A percentile compares a stretch with the other conserved stretches of the same genome.
phyloP scores from a whole-genome alignment of 176 grass and related monocot genomes.

The Cocos nucifera region DNA sequence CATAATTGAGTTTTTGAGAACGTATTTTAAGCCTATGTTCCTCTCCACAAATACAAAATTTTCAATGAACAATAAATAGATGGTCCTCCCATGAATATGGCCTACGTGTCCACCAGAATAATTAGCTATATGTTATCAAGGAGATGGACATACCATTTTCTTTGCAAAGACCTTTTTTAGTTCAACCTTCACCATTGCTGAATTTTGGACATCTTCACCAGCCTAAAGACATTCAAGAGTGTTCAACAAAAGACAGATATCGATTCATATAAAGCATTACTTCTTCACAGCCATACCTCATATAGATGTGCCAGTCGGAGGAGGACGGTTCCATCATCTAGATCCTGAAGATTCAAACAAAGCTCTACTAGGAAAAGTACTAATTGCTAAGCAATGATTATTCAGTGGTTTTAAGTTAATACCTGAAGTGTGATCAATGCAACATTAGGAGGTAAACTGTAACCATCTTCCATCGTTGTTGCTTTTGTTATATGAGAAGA shows the following conservation, averaged over 20 bases:
- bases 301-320: slow-evolving; percentile 81
- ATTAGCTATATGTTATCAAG: neutral
- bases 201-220: slow-evolving; percentile 51
- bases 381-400: neutral
- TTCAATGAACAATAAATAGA: too few relatives aligned
- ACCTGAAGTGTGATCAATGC: slow-evolving; percentile 86
- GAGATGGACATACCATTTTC: slow-evolving; percentile 38
- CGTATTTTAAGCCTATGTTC: too few relatives aligned
- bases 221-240: slow-evolving; percentile 19
- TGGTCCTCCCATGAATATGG: too few relatives aligned
- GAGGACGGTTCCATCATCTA: slow-evolving; percentile 70
- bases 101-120: too few relatives aligned
- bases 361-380: neutral
- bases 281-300: slow-evolving; percentile 33
- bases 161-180: slow-evolving; percentile 57
- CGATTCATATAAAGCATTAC: neutral
- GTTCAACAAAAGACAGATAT: too few relatives aligned
- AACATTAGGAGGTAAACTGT: slow-evolving; percentile 80
- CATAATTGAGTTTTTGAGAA: too few relatives aligned
- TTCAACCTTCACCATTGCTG: slow-evolving; percentile 54
- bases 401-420: neutral
- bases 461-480: slow-evolving; percentile 49
- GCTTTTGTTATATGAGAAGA: slow-evolving; percentile 35
- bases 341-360: slow-evolving; percentile 32
- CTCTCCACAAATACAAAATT: too few relatives aligned